phyloP scores from a whole-genome alignment of 2,329 filamentous ascomycete genomes.

The Talaromyces verruculosus region DNA sequence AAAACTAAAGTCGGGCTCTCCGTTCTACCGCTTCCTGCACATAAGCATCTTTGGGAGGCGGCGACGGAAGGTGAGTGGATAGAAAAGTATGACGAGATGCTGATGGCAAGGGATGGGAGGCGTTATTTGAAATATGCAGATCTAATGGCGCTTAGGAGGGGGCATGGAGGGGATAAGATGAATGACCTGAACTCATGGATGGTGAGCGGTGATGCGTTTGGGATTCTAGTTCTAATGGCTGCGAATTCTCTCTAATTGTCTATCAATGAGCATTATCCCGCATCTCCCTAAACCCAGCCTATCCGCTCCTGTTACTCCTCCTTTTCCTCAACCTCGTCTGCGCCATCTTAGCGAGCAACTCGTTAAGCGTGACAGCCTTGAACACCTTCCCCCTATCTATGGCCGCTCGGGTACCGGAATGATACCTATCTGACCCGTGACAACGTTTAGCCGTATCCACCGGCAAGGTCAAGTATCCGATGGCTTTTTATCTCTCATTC shows the following conservation, averaged over 20 bases:
- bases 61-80: not conserved
- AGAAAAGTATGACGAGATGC: not conserved
- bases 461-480: not conserved
- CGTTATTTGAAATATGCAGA: not conserved
- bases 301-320: not conserved
- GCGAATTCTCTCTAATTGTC: not conserved
- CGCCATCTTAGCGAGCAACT: no score
- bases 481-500: not conserved
- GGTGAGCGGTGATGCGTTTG: conserved; percentile 1
- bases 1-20: conserved; percentile 1
- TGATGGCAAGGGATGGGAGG: not conserved
- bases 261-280: not conserved
- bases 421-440: not conserved
- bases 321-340: not conserved
- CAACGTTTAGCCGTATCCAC: not conserved
- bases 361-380: not conserved
- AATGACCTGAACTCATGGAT: conserved; percentile 3
- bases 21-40: not conserved
- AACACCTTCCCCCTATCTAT: not conserved
- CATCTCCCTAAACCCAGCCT: not conserved
- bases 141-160: not conserved
- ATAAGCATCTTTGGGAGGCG: not conserved
- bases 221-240: not conserved
- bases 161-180: not conserved
- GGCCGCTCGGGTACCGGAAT: not conserved